Base-by-base conservation (phyloP, 345 rosid species). In the Bruguiera sexangula region DNA sequence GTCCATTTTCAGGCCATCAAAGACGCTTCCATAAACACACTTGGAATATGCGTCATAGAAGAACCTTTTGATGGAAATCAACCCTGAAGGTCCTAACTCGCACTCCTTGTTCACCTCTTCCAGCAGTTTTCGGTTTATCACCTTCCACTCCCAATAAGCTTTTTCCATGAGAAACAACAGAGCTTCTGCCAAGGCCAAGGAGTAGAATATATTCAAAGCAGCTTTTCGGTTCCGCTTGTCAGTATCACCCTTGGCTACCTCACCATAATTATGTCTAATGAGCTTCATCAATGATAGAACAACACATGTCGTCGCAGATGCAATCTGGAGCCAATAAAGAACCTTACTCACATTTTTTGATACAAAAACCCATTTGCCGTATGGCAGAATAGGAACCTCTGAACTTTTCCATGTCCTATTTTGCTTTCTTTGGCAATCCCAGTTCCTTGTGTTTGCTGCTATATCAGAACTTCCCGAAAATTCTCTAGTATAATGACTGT, bases 1-100 rank as follows among this genome's bases (percentile, higher is more conserved):
- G 72, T 93, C 97, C 98, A 93, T 93, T 75, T 84, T 86, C 79
- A 91, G 73, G 31, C 98, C 95, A 56, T 91, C 98, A 57, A 93
- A 91, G 65, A 93, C 85, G 73, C 94, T 89, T 37, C 97, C 96
- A 36, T 88, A 82, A 59, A 93, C 82, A 50, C 90, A 91, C 71
- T 79, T 88, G 0, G 97, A 91, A 75, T 89, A 94, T 27, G 98
- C 88, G 36, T 94, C 97, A 21, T 91, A 91, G 78, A 91, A 94
- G 81, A 94, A 91, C 67, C 97, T 82, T 75, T 67, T 82, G 67
- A 87, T 82, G 0, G 91, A 89, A 56, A 91, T 79, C 75, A 88
- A 29, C 3, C 97, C 97, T 1, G 86, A 81, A 69, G 82, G 80
- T 69, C 86, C 91, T 62, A 91, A 60, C 26, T 85, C 97, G 51